A percentile compares a stretch with the other conserved stretches of the same genome.
Evolutionary conservation across 2,329 filamentous ascomycete genomes (phyloP).

Genomic region (Aphanoascus verrucosus): DNA sequence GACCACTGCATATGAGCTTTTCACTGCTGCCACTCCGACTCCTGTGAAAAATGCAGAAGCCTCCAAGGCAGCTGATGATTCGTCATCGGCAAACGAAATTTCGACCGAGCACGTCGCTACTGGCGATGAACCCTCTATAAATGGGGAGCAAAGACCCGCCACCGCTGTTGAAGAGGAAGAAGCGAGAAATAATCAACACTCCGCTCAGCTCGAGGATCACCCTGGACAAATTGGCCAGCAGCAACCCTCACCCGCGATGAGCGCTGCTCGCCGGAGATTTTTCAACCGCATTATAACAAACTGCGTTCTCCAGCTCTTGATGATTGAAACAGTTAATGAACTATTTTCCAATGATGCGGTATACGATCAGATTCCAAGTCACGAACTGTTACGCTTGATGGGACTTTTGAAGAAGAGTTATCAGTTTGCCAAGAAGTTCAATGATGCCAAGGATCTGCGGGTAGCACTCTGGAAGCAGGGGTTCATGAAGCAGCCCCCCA

Average conservation of each 20-base stretch:
- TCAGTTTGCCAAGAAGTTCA: constrained; percentile 93
- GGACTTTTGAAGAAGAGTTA: constrained; percentile 88
- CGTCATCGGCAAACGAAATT: constrained; percentile 18
- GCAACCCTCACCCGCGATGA: constrained; percentile 84
- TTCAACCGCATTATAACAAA: constrained; percentile 99
- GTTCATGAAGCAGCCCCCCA: constrained; percentile 99
- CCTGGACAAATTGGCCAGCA: constrained; percentile 64
- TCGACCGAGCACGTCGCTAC: constrained; percentile 21
- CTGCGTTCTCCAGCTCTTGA: constrained; percentile 91
- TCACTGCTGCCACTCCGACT: constrained; percentile 61
- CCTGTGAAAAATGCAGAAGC: constrained; percentile 27
- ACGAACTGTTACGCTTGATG: constrained; percentile 86
- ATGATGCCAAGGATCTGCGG: constrained; percentile 89
- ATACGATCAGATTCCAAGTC: constrained; percentile 82
- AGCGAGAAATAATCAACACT: constrained; percentile 21
- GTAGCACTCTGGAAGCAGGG: constrained; percentile 93
- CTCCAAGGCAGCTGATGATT: constrained; percentile 20
- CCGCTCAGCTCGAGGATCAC: constrained; percentile 68
- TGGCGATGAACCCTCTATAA: constrained; percentile 18
- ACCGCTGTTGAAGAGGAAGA: constrained; percentile 20
- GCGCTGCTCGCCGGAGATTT: constrained; percentile 81
- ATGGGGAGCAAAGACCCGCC: constrained; percentile 13
- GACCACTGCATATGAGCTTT: constrained; percentile 89
- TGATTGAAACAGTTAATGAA: constrained; percentile 99
- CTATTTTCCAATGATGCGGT: constrained; percentile 96